Base-by-base conservation (phyloP, 169 alveolate species). In the Eimeria sp. region DNA sequence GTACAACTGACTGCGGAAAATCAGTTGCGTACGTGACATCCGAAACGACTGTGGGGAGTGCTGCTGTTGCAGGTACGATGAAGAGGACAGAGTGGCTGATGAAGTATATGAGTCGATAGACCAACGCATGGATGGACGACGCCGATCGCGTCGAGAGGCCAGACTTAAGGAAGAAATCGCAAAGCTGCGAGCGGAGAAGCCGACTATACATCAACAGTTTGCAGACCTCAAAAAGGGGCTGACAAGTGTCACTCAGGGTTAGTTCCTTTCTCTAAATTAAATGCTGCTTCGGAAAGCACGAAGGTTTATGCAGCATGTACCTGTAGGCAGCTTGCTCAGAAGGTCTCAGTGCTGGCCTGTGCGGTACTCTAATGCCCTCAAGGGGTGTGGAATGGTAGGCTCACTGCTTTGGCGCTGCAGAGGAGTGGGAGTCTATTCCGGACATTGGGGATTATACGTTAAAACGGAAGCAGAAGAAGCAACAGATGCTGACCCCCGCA, bases 361-460 rank as follows among this genome's bases (percentile, higher is more conserved):
- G 33, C 82, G 56, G 33, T 72, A 40, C 54, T 40, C 8, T 30
- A 4, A 74, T 18, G n/a, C 18, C 56, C 56, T 11, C 83, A 37
- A 40, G 33, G 16, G 56, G 6, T 27, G 18, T 74, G 54, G 14
- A 30, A 33, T 74, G 83, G 6, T 74, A 16, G 10, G 43, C 33
- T 33, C 27, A n/a, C 46, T 78, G 88, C 46, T 46, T 87, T 37
- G 60, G 30, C 66, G 72, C 85, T 49, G 77, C 96, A 52, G 99
- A 98, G 76, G 99, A 99, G 97, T 99, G 99, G 99, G 99, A 99
- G 94, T 97, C 98, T 27, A 99, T 99, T 37, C 99, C 99, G 27
- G 99, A 98, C 58, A 98, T 98, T 60, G 99, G 99, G 72, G 99
- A 99, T 97, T 97, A 97, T 85, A 98, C 99, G 77, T 96, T 74